Base-by-base conservation (phyloP, 129 eudicot species). In the Dittrichia graveolens region DNA sequence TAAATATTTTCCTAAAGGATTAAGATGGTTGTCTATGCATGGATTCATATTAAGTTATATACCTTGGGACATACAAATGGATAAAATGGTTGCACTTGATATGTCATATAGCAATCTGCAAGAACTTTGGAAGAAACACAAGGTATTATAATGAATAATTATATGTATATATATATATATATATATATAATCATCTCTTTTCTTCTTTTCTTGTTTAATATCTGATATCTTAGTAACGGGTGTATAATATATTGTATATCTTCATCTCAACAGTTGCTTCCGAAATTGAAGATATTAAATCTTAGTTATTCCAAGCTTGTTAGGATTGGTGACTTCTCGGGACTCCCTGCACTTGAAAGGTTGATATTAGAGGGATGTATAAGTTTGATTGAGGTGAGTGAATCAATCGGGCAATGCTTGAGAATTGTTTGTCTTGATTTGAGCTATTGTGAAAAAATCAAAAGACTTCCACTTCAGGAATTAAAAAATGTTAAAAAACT, bases 11-110 rank as follows among this genome's bases (percentile, higher is more conserved):
- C 41, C 71, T 3, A 0, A 45, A 18, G 16, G 8, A 0, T 19
- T 65, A 65, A 65, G 42, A 65, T 65, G 70, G 58, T 6, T 53
- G 31, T 53, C 31, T 14, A 1, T 53, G 34, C 58, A 53, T 53
- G 58, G 58, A 8, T 53, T 53, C 58, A 8, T 8, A 5, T 14
- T 14, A 14, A 8, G 16, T 8, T 53, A 8, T 6, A 53, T 53
- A 14, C 58, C 58, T 5, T 8, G 9, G n/a, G 58, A 53, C 15
- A 14, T 53, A 8, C 6, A 24, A 15, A 14, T 53, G 58, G 58
- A 53, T 10, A 5, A 53, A 14, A 3, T 53, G 4, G 58, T 53
- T 14, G 58, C 58, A 14, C 16, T 53, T 53, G 58, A 8, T 9
- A 53, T 53, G 58, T 53, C 7, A 14, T 53, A 53, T 8, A 5